These are phyloP conservation scores for Monosporascus sp. DNA, from an alignment of 2,329 filamentous ascomycete genomes.

Conservation along the genomic window DNA sequence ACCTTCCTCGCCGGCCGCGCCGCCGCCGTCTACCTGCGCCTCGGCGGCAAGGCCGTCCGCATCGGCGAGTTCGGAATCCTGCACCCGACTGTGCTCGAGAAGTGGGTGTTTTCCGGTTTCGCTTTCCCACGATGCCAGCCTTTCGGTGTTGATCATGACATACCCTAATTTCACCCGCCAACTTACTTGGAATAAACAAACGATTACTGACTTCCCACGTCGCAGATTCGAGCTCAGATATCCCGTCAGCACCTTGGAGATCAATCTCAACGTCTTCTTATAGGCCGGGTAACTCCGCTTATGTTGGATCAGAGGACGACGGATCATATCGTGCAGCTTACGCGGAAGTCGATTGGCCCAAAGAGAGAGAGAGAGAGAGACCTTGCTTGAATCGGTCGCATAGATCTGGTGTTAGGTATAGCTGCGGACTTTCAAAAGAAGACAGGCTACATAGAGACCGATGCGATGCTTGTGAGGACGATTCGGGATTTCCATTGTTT, in stretches of 20 bases:
- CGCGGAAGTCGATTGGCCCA: too few relatives aligned
- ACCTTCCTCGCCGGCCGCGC: conserved; percentile 91
- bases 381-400: too few relatives aligned
- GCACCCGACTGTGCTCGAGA: conserved; percentile 87
- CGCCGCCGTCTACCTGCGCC: conserved; percentile 73
- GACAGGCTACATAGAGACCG: too few relatives aligned
- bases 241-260: conserved; percentile 88
- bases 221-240: conserved; percentile 38
- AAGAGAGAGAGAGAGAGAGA: too few relatives aligned
- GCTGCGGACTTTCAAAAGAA: too few relatives aligned
- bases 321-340: conserved; percentile 3
- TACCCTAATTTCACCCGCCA: too few relatives aligned
- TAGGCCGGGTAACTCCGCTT: conserved; percentile 33
- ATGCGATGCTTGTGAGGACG: too few relatives aligned
- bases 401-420: too few relatives aligned
- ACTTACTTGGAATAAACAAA: too few relatives aligned
- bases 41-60: conserved; percentile 66
- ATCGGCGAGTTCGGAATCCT: conserved; percentile 92
- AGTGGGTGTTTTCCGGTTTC: conserved; percentile 47
- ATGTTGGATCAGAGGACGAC: not conserved
- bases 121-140: not conserved
- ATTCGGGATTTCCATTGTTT: too few relatives aligned
- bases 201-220: conserved; percentile 2
- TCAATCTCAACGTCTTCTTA: conserved; percentile 92
- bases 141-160: too few relatives aligned